Evolutionary conservation across 2,329 filamentous ascomycete species (phyloP).

Genomic region (Niveomyces coronatus): DNA sequence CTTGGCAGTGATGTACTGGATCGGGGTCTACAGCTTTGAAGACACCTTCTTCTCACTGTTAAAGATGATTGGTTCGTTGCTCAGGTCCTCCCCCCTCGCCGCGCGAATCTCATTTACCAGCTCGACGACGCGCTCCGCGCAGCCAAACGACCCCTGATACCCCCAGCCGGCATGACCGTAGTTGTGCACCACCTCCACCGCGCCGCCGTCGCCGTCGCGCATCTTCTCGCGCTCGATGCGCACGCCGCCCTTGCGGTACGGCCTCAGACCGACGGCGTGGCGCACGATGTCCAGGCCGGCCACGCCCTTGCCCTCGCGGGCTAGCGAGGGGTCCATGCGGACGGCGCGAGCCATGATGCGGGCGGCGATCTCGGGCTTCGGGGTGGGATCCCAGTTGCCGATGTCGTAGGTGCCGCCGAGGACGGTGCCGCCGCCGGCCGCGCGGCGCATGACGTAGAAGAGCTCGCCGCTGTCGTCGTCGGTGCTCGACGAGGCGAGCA

Average conservation of each 20-base stretch:
- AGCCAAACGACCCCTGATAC: conserved; percentile 61
- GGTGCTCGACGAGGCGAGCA: conserved; percentile 60
- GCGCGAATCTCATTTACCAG: conserved; percentile 52
- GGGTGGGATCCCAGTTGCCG: conserved; percentile 66
- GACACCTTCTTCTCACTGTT: conserved; percentile 1
- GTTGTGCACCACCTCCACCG: conserved; percentile 56
- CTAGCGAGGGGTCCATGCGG: conserved; percentile 53
- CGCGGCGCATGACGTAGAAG: conserved; percentile 74
- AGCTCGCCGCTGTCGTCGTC: conserved; percentile 65
- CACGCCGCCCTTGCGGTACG: conserved; percentile 61
- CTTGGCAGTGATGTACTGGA: neutral
- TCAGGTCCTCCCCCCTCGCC: conserved; percentile 19
- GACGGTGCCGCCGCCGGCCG: conserved; percentile 69
- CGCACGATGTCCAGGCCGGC: conserved; percentile 65
- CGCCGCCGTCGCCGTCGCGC: conserved; percentile 36
- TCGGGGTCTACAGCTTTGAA: conserved; percentile 2
- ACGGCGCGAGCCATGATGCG: conserved; percentile 77
- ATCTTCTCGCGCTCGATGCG: conserved; percentile 52
- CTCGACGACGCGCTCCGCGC: conserved; percentile 54
- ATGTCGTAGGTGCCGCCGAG: conserved; percentile 79
- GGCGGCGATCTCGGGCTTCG: conserved; percentile 67
- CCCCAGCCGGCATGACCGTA: conserved; percentile 76
- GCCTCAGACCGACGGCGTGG: conserved; percentile 74
- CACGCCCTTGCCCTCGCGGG: conserved; percentile 55
- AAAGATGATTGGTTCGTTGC: conserved; percentile 21